Percentiles rank a stretch among this genome's conserved stretches.
These are phyloP conservation scores for Aegilops bicornis DNA, from an alignment of 176 grass and related monocot genomes.

Conservation along the genomic window DNA sequence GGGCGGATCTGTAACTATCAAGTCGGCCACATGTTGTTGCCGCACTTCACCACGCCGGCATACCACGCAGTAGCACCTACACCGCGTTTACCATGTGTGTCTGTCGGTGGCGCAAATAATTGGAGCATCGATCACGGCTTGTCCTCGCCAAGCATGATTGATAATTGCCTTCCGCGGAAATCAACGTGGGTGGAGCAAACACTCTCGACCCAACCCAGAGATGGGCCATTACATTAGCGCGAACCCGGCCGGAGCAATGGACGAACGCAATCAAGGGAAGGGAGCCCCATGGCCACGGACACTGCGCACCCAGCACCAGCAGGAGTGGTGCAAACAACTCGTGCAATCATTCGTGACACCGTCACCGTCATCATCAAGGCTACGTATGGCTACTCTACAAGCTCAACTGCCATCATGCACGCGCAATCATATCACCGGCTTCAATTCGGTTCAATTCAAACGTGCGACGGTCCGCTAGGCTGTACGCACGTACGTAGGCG, in stretches of 20 bases:
- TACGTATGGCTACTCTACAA: background rate
- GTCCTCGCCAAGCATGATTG: background rate
- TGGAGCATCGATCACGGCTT: background rate
- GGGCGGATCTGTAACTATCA: no score
- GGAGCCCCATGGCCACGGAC: background rate
- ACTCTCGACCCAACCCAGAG: no score
- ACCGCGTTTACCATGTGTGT: background rate
- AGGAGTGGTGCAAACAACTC: no score
- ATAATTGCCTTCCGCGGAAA: background rate
- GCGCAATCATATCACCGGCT: background rate
- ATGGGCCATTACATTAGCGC: background rate
- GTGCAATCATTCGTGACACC: background rate
- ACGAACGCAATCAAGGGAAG: background rate
- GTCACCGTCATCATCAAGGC: background rate
- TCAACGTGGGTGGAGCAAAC: background rate
- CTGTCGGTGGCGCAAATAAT: slow-evolving; percentile 1
- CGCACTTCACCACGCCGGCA: background rate
- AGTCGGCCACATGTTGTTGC: background rate
- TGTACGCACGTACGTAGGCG: background rate
- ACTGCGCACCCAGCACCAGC: no score
- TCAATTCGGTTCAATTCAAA: background rate
- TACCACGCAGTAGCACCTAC: background rate
- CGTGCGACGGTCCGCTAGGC: background rate
- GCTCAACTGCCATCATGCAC: slow-evolving; percentile 7
- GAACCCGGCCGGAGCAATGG: background rate